A percentile compares a stretch with the other conserved stretches of the same genome.
These are phyloP conservation scores for Strigomonas galati DNA, from an alignment of 208 protist species.

Conservation along the genomic window DNA sequence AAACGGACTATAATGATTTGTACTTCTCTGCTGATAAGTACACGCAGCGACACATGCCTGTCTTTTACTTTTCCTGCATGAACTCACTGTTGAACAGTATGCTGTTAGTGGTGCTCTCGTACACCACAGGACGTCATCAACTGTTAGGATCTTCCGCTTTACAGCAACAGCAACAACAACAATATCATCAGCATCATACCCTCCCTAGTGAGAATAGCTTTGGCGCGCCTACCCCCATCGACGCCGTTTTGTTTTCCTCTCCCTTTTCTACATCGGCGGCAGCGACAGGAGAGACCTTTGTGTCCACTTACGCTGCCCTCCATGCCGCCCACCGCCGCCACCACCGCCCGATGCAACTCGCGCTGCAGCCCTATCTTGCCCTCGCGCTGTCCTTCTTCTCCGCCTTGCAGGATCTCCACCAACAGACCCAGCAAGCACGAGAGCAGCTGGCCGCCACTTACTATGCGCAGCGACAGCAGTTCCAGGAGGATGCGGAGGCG, in stretches of 20 bases:
- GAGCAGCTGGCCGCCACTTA: constrained; percentile 36
- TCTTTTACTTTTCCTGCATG: constrained; percentile 25
- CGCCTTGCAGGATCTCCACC: constrained; percentile 39
- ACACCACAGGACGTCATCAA: too few species aligned
- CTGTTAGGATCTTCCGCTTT: too few species aligned
- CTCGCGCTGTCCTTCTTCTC: constrained; percentile 34
- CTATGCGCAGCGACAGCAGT: constrained; percentile 20
- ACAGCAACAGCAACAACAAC: too few species aligned
- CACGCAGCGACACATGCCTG: constrained; percentile 37
- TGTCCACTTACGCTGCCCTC: too few species aligned
- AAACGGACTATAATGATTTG: background rate
- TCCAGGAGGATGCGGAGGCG: constrained; percentile 15
- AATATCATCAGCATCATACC: too few species aligned
- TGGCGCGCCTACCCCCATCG: too few species aligned
- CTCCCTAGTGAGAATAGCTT: too few species aligned
- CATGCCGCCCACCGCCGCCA: too few species aligned
- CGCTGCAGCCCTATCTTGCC: constrained; percentile 6
- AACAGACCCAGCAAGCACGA: constrained; percentile 18
- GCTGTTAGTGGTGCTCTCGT: constrained; percentile 23
- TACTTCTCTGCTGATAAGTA: constrained; percentile 35
- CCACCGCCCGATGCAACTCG: too few species aligned
- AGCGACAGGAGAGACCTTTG: too few species aligned
- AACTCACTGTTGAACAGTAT: constrained; percentile 49
- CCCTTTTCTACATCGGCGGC: too few species aligned
- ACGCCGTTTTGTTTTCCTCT: too few species aligned